Conservation (phyloP, 306 rosid species). For the Lathyrus aphaca region DNA sequence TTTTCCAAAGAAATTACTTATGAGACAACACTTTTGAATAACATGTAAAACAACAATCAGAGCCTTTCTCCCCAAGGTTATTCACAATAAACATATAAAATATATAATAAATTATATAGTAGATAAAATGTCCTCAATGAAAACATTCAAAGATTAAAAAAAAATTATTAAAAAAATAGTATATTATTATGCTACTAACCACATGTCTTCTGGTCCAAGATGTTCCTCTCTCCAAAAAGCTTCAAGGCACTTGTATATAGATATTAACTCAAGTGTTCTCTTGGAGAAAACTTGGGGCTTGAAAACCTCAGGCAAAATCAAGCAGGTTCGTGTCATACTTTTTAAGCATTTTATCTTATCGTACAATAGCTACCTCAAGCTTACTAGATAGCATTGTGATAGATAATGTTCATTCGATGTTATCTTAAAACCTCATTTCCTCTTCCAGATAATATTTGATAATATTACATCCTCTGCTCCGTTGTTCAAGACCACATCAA, state of each 20-base stretch:
- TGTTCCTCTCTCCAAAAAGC: constrained; percentile 90
- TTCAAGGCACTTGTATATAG: constrained; percentile 81
- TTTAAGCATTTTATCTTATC: constrained; percentile 64
- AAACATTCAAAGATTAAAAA: too few species aligned
- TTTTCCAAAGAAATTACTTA: too few species aligned
- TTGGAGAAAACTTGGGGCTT: constrained; percentile 38
- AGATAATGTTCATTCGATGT: constrained; percentile 47
- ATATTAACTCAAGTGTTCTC: constrained; percentile 64
- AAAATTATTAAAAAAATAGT: too few species aligned
- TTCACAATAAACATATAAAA: too few species aligned
- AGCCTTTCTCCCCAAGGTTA: too few species aligned
- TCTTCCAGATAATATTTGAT: constrained; percentile 24
- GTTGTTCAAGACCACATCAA: constrained; percentile 45
- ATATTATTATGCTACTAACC: too few species aligned
- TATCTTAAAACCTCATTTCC: constrained; percentile 41
- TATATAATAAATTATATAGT: too few species aligned
- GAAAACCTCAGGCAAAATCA: constrained; percentile 63
- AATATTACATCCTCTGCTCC: constrained; percentile 49
- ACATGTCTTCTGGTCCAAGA: constrained; percentile 83
- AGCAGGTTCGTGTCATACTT: constrained; percentile 53
- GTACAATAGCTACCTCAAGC: constrained; percentile 53
- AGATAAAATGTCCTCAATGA: too few species aligned
- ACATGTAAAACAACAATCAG: too few species aligned
- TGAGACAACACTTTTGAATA: too few species aligned
- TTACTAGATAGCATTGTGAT: too few species aligned